Conservation (phyloP, 2,329 filamentous ascomycete species). For the Phialophora macrospora region DNA sequence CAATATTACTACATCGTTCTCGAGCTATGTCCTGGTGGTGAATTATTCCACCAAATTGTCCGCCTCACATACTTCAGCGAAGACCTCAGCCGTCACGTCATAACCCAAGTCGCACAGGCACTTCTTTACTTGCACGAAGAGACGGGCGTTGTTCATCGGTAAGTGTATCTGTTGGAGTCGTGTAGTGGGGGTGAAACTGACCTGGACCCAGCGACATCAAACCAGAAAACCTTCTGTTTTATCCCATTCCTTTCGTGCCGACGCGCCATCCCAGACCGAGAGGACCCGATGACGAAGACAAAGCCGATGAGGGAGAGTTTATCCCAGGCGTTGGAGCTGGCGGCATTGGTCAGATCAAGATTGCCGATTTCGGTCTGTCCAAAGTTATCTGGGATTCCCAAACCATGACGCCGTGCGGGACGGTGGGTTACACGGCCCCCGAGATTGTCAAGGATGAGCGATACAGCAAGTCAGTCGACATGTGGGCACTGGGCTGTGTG, state of each 20-base stretch:
- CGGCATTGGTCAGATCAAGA: slow-evolving; percentile 93
- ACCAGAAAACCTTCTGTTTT: slow-evolving; percentile 91
- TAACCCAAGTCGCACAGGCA: slow-evolving; percentile 91
- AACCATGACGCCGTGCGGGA: slow-evolving; percentile 99
- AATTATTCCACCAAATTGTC: slow-evolving; percentile 98
- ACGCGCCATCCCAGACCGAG: slow-evolving; percentile 79
- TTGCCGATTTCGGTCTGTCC: slow-evolving; percentile 95
- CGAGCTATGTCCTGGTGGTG: slow-evolving; percentile 91
- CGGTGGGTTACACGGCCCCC: slow-evolving; percentile 97
- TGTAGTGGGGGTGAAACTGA: slow-evolving; percentile 1
- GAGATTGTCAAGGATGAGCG: slow-evolving; percentile 99
- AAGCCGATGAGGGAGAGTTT: slow-evolving; percentile 95
- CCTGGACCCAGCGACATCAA: slow-evolving; percentile 79
- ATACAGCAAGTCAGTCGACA: slow-evolving; percentile 98
- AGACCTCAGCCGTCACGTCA: slow-evolving; percentile 90
- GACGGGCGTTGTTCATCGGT: slow-evolving; percentile 96
- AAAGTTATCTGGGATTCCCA: slow-evolving; percentile 98
- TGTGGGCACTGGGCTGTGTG: slow-evolving; percentile 98
- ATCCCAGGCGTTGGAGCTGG: slow-evolving; percentile 78
- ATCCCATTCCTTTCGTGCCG: slow-evolving; percentile 79
- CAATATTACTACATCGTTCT: slow-evolving; percentile 98
- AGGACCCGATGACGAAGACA: slow-evolving; percentile 91
- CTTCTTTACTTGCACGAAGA: slow-evolving; percentile 93
- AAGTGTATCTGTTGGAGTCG: slow-evolving; percentile 46
- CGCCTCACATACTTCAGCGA: slow-evolving; percentile 98